These are phyloP conservation scores for Fusarium dimerum DNA, from an alignment of 2,329 filamentous ascomycete genomes.

Conservation along the genomic window DNA sequence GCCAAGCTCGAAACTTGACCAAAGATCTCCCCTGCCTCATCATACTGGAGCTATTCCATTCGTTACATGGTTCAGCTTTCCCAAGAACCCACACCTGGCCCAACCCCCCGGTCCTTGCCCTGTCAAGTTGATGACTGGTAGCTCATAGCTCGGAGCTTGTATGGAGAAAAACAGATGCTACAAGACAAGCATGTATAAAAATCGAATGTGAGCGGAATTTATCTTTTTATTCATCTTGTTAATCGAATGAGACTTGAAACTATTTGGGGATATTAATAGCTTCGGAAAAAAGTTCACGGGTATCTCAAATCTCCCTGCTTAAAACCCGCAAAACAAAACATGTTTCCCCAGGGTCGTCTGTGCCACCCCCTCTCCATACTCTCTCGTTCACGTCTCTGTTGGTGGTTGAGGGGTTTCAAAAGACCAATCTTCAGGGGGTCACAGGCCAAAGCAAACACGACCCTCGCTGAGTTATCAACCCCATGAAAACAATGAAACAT, in stretches of 20 bases:
- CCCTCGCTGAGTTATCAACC: too few species aligned
- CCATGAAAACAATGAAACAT: too few species aligned
- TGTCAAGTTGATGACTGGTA: constrained; percentile 2
- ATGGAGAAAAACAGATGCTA: background rate
- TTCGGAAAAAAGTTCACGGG: too few species aligned
- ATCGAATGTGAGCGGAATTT: too few species aligned
- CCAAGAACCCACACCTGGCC: constrained; percentile 19
- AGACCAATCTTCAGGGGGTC: too few species aligned
- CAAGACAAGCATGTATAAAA: too few species aligned
- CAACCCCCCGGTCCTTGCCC: constrained; percentile 20
- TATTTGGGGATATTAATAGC: too few species aligned
- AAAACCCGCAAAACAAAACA: background rate
- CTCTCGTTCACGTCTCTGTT: background rate
- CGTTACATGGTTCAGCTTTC: constrained; percentile 19
- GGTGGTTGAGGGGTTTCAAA: too few species aligned
- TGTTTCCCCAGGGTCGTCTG: background rate
- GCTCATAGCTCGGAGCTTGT: constrained; percentile 8
- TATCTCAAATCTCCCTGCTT: background rate
- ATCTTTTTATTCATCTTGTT: too few species aligned
- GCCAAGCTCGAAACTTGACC: constrained; percentile 22
- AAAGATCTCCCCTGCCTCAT: constrained; percentile 28
- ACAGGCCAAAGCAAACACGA: too few species aligned
- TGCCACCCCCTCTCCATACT: background rate
- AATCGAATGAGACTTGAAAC: too few species aligned
- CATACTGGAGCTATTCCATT: constrained; percentile 27